Base-by-base conservation (phyloP, 1,139 yeast species). In the Debaryomyces sp. region DNA sequence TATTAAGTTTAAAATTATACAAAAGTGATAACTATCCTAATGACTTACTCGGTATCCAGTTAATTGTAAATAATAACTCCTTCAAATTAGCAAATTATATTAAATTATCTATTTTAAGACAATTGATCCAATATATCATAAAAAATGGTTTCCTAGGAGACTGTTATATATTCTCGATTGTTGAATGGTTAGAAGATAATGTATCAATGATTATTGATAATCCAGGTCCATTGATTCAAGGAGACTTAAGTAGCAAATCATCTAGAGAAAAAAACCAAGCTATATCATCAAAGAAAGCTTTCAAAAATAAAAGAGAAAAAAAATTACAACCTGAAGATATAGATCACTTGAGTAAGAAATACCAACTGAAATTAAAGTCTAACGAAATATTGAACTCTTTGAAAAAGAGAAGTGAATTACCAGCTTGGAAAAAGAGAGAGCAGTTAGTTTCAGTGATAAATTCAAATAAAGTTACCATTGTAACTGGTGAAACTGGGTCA, bases 401-500 rank as follows among this genome's bases (percentile, higher is more conserved):
- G 3, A 41, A 54, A 2, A 66, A 71, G 9, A 77, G 98, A 54
- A 56, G 76, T 12, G 63, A 64, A 4, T 69, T 94, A 30, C 98
- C 99, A 0, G 98, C 98, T 0, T 92, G 96, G 96, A 64, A 71
- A 10, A 87, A 86, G 61, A 76, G 73, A 45, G 69, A 78, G 0
- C 73, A 77, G 5, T 75, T 94, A 41, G 75, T 89, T 1, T 61
- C 79, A 0, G 66, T 83, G 3, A 81, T 94, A 5, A 72, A 77
- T 34, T 55, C 72, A 0, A 81, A 87, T 58, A 82, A 82, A 54
- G 87, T 90, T 2, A 83, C 89, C 3, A 69, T 94, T 36, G 80
- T 94, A 33, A 94, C 98, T 1, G 99, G 98, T 64, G 99, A 94
- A 65, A 94, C 99, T 0, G 99, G 99, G 57, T 90, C 97, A 0